Base-by-base conservation (phyloP, 495 filamentous ascomycete species). In the Lophiostoma macrostomum region DNA sequence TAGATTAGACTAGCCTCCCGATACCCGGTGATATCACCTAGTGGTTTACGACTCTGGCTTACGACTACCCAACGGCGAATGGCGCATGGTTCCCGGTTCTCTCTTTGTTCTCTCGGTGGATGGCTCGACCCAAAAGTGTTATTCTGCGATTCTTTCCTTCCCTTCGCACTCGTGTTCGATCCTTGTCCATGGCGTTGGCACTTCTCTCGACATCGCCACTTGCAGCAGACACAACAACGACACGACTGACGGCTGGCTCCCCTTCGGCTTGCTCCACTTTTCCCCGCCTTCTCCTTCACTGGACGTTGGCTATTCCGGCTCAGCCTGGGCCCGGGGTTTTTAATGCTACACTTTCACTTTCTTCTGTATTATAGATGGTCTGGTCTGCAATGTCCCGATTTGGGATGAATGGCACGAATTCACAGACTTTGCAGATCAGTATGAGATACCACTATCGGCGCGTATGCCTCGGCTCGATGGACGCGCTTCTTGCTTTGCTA, bases 41-140 rank as follows among this genome's bases (percentile, higher is more conserved):
- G 19, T 25, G n/a, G n/a, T n/a, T n/a, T n/a, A n/a, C 8, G 14
- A 42, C 22, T 22, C 28, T 25, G 24, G 22, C 6, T 30, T 41
- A 20, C 14, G n/a, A 44, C 43, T 23, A 19, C n/a, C 16, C 50
- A 31, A 46, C 34, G 60, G 60, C 60, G 60, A 63, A 63, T 63
- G 60, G 60, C 60, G 60, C 50, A 47, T 39, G 53, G 60, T 22
- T 56, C 14, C 49, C 41, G 46, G 60, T 50, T 49, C n/a, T n/a
- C n/a, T n/a, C n/a, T 44, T 32, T 28, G 40, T 38, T 27, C 42
- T 22, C 32, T 30, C 48, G 54, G 49, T 37, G 60, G 50, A 49
- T 31, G 53, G 49, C 18, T 22, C 51, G 37, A 39, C 46, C 47
- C 54, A 58, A 63, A 63, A 63, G 54, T 58, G 48, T 44, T 42